Evolutionary conservation across 805 yeast species (phyloP).

Genomic region (Candida boleticola): DNA sequence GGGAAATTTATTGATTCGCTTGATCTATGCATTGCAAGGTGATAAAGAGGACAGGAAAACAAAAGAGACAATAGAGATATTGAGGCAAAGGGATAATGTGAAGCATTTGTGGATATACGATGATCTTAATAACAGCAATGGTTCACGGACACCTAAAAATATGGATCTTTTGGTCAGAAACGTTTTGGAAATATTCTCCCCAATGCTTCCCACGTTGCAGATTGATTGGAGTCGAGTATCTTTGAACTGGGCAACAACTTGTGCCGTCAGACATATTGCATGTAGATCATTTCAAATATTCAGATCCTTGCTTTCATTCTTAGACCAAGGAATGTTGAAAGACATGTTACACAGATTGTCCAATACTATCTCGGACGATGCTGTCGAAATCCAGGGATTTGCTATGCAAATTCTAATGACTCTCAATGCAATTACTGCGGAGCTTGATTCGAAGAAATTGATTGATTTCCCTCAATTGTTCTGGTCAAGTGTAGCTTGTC

Average conservation of each 20-base stretch:
- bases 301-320: conserved; percentile 73
- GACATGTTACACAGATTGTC: conserved; percentile 93
- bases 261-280: conserved; percentile 95
- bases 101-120: conserved; percentile 77
- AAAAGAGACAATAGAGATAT: conserved; percentile 52
- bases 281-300: conserved; percentile 94
- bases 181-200: conserved; percentile 55
- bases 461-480: conserved; percentile 89
- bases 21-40: conserved; percentile 61
- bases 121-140: conserved; percentile 72
- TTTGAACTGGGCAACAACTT: conserved; percentile 92
- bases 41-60: conserved; percentile 38
- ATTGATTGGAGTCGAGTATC: conserved; percentile 84
- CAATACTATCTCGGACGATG: conserved; percentile 87
- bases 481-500: conserved; percentile 92
- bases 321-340: conserved; percentile 84
- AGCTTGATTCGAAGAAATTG: conserved; percentile 71
- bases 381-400: conserved; percentile 90
- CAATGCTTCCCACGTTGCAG: conserved; percentile 53
- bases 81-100: conserved; percentile 50
- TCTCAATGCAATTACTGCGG: conserved; percentile 86
- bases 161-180: conserved; percentile 76
- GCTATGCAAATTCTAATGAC: conserved; percentile 98
- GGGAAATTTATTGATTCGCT: conserved; percentile 65
- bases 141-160: conserved; percentile 79